Conservation (phyloP, 345 rosid genomes). For the Mangifera indica region DNA sequence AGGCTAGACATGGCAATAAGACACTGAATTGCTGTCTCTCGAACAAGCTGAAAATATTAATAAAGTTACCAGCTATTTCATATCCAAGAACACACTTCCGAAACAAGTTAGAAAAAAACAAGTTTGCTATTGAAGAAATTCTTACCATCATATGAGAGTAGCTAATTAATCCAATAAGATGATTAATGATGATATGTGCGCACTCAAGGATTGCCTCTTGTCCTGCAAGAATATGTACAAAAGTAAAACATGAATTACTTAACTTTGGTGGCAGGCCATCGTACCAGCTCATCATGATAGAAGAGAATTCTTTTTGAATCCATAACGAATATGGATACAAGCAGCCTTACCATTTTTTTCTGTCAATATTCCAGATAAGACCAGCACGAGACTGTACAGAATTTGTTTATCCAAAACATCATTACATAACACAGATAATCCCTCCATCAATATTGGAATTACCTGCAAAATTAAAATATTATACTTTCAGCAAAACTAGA, state of each 20-base stretch:
- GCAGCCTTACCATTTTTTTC: slow-evolving; percentile 54
- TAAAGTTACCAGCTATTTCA: not conserved
- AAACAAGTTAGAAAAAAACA: not conserved
- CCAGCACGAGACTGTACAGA: slow-evolving; percentile 63
- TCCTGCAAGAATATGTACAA: slow-evolving; percentile 44
- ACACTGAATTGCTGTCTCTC: slow-evolving; percentile 91
- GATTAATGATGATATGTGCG: slow-evolving; percentile 53
- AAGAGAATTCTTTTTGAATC: not conserved
- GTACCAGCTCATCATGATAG: not conserved
- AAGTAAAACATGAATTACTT: not conserved
- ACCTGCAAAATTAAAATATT: slow-evolving; percentile 42
- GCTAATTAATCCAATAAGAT: slow-evolving; percentile 48
- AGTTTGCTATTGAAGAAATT: not conserved
- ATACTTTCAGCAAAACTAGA: slow-evolving; percentile 9
- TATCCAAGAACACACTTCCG: not conserved
- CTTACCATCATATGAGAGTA: slow-evolving; percentile 78
- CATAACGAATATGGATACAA: not conserved
- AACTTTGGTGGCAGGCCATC: not conserved
- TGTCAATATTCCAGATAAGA: slow-evolving; percentile 75
- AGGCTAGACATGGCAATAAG: slow-evolving; percentile 65
- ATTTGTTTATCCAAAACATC: slow-evolving; percentile 55
- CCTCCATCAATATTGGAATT: slow-evolving; percentile 64
- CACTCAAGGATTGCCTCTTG: slow-evolving; percentile 57
- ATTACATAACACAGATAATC: slow-evolving; percentile 48
- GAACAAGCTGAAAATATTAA: slow-evolving; percentile 53